These are phyloP conservation scores for Camellia japonica DNA, from an alignment of 148 eudicot species.

Conservation along the genomic window DNA sequence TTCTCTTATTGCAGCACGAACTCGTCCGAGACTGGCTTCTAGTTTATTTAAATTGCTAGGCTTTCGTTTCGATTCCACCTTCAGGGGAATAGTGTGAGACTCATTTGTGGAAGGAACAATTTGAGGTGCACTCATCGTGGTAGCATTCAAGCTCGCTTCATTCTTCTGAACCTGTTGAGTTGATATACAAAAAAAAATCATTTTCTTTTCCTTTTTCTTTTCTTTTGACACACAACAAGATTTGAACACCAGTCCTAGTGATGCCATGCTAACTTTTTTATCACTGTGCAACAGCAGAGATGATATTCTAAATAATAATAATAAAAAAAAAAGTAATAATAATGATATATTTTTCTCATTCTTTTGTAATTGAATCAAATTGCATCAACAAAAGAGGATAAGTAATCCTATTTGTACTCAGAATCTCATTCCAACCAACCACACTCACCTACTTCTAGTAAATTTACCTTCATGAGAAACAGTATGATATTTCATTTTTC, in stretches of 20 bases:
- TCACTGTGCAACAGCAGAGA: too few relatives aligned
- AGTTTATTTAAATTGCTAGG: constrained; percentile 41
- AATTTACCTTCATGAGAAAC: background rate
- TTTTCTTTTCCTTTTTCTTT: too few relatives aligned
- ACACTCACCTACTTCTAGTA: background rate
- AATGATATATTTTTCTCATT: background rate
- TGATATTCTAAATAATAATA: background rate
- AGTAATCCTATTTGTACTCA: background rate
- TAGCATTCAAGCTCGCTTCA: constrained; percentile 12
- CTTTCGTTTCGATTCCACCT: constrained; percentile 14
- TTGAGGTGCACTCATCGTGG: background rate
- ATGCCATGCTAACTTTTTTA: too few relatives aligned
- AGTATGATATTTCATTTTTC: background rate
- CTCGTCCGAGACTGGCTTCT: constrained; percentile 52
- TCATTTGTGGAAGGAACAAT: constrained; percentile 19
- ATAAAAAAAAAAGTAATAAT: too few relatives aligned
- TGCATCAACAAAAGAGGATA: background rate
- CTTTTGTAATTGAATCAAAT: background rate
- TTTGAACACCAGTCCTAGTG: too few relatives aligned
- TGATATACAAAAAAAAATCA: background rate
- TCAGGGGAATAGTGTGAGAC: constrained; percentile 15
- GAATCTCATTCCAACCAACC: background rate
- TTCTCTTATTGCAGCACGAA: constrained; percentile 53
- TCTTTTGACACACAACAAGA: too few relatives aligned
- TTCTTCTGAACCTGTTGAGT: constrained; percentile 11